Evolutionary conservation across 2,329 filamentous ascomycete genomes (phyloP).

Genomic region (Diaporthe australafricana): DNA sequence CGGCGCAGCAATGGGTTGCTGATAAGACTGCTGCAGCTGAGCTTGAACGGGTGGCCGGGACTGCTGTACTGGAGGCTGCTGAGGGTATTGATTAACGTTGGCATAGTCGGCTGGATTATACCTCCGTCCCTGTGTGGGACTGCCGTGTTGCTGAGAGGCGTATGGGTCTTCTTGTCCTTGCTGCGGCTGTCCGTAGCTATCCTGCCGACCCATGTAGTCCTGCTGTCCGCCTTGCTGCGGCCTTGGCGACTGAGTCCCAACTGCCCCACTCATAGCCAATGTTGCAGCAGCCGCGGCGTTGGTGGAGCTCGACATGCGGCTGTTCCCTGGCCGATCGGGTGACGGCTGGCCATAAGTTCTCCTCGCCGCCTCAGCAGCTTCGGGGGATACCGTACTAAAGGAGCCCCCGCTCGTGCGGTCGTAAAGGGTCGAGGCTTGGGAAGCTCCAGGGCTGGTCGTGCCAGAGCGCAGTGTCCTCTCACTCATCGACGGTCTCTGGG

Average conservation of each 20-base stretch:
- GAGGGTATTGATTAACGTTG: conserved; percentile 57
- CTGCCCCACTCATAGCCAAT: conserved; percentile 67
- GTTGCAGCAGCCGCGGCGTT: conserved; percentile 66
- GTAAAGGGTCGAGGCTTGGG: conserved; percentile 42
- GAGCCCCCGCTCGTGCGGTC: conserved; percentile 36
- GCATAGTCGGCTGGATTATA: conserved; percentile 86
- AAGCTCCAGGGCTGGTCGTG: conserved; percentile 58
- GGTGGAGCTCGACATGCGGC: conserved; percentile 62
- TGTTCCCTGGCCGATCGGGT: conserved; percentile 60
- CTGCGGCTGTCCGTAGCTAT: conserved; percentile 45
- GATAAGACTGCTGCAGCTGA: conserved; percentile 52
- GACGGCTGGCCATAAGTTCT: conserved; percentile 69
- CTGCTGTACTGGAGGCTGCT: conserved; percentile 57
- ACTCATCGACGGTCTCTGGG: conserved; percentile 68
- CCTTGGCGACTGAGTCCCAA: conserved; percentile 49
- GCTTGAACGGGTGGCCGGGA: conserved; percentile 41
- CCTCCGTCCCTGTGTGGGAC: conserved; percentile 65
- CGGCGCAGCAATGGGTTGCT: conserved; percentile 43
- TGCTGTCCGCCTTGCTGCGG: conserved; percentile 47
- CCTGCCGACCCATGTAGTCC: conserved; percentile 48
- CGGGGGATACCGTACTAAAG: conserved; percentile 53
- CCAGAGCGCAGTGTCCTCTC: conserved; percentile 73
- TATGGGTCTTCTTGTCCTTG: conserved; percentile 52
- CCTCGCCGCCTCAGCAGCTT: conserved; percentile 74
- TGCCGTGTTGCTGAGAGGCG: conserved; percentile 50